Evolutionary conservation across 164 flowering plant genomes (phyloP).

Genomic region (Annona cherimola): DNA sequence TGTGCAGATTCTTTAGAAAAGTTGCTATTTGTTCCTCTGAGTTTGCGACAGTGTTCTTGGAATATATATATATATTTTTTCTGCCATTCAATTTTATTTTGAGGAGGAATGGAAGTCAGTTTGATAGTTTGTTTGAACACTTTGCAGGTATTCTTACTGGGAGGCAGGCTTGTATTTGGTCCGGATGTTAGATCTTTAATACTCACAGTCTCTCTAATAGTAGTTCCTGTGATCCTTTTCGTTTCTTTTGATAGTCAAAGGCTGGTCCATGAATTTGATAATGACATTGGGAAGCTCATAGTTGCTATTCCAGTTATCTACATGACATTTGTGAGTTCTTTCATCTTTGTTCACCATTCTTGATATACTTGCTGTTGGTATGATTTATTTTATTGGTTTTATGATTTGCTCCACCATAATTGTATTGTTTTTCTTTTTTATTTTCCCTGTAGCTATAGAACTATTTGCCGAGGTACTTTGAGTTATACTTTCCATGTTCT

Average conservation of each 20-base stretch:
- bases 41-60: background rate
- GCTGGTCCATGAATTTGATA: conserved; percentile 36
- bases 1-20: background rate
- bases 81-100: background rate
- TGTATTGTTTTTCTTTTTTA: background rate
- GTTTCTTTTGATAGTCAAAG: conserved; percentile 40
- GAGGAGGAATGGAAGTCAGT: background rate
- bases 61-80: no score
- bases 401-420: no score
- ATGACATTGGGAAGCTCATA: conserved; percentile 31
- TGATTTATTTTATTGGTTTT: no score
- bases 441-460: background rate
- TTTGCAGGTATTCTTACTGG: conserved; percentile 60
- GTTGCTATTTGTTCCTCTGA: background rate
- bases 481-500: background rate
- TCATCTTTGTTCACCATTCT: background rate
- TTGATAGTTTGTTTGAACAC: background rate
- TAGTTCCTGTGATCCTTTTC: conserved; percentile 48
- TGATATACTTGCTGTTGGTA: no score
- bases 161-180: conserved; percentile 75
- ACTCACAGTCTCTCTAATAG: conserved; percentile 44
- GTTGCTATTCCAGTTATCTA: conserved; percentile 33
- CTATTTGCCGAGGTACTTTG: background rate
- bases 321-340: conserved; percentile 46
- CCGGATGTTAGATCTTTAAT: conserved; percentile 63